Evolutionary conservation across 2,329 filamentous ascomycete species (phyloP), one percentile per base, ranked within the genome.

Genomic region (Alternaria arbusti): DNA sequence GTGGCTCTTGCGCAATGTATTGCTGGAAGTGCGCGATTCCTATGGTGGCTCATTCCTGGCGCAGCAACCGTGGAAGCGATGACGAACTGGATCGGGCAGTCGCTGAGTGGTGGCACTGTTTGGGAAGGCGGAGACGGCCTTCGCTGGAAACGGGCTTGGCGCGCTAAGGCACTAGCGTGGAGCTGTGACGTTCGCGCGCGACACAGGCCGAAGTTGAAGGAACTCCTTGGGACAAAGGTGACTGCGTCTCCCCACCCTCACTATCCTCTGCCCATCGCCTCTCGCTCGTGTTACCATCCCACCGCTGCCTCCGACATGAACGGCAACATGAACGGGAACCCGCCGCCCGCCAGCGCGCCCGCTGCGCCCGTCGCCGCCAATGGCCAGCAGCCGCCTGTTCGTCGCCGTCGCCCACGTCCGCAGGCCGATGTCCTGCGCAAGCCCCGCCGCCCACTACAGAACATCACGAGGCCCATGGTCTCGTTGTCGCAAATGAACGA

Each of bases 381-480:
- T 70, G 80, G 79, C 63, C 70, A 69, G 64, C 65, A 63, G 49
- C 75, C 72, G 30, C 68, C 73, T 6, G 61, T 63, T 17, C 70
- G 77, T 28, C 76, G 77, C 55, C 79, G 78, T 70, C 65, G 72
- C 63, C 73, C 74, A 30, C 67, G 76, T 65, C 76, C 68, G 25
- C 71, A 74, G 63, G 76, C 78, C 59, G 81, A 79, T 59, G 78
- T 82, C 26, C 70, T 81, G 66, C 77, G 77, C 61, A 70, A 73
- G 23, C 72, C 75, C 9, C 70, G 74, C 22, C 65, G 75, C 55
- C 78, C 76, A 36, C 72, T 80, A 50, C 77, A 77, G 66, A 73
- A 72, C 57, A 77, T 79, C 40, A 70, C 76, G 2, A 69, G 70
- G 28, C 73, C 75, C 17, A 63, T 79, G 61, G 72, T 76, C 55